Evolutionary conservation across 371 early-diverging fungal species (phyloP), one percentile per base, ranked within the genome.

Genomic region (Umbelopsis sp.): DNA sequence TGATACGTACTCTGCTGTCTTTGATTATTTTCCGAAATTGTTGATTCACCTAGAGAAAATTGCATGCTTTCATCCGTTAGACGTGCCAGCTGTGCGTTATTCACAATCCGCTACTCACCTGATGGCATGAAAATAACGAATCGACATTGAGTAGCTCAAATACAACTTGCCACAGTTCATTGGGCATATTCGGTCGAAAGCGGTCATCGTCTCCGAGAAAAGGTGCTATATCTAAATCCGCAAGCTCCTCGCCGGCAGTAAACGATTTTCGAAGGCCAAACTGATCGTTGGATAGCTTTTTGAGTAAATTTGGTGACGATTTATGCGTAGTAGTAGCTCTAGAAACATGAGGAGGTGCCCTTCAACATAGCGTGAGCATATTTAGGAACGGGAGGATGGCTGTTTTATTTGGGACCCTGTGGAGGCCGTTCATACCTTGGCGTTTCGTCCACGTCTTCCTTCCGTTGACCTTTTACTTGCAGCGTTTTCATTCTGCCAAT

Each of bases 401-500:
- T 29, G 29, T 29, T 3, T 29, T 29, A 29, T 29, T 29, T 4
- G 1, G 29, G 29, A 29, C 29, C 29, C 4, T 29, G 29, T 29
- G 29, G 29, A 29, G 29, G 41, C 20, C 11, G 16, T 12, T 14
- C 57, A 18, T 35, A 57, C 57, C 29, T 57, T 57, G 57, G 57
- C 32, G 35, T 4, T 4, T 9, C 12, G 11, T 57, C 35, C 9
- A 11, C 18, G 35, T 29, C 35, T 16, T 29, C 10, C 2, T 35
- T 29, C 16, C 20, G 48, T 48, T 57, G 57, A 14, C 18, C 57
- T 57, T 35, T 57, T 18, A 57, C 57, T 25, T 57, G 57, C 57
- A 57, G 29, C 22, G 57, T 57, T 29, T 57, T 57, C 57, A 57
- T 57, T 29, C 57, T 24, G 18, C 57, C 57, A 14, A 57, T 57